Base-by-base conservation (phyloP, 192 early-diverging fungal species). In the Coemansia sp. region DNA sequence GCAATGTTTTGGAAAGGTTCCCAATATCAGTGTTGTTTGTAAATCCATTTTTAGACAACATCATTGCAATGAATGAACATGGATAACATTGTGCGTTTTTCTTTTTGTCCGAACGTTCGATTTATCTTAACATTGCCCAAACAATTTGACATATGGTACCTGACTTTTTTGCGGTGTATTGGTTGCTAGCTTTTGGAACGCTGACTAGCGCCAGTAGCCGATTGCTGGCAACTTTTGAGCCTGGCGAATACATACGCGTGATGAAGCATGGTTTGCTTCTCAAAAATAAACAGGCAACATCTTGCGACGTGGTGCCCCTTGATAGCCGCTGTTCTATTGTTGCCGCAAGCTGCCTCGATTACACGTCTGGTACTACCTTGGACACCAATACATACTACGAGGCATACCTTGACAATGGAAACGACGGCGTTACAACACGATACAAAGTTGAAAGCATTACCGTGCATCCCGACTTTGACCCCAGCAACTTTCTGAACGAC, bases 321-420 rank as follows among this genome's bases (percentile, higher is more conserved):
- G 45, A 67, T 25, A 55, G 27, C 52, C 22, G 29, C 14, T 11
- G 52, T 5, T 25, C 52, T 22, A 22, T 60, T 2, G 65, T 55
- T 6, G 50, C 58, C 9, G 58, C 65, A 19, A 49, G 44, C 28
- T 67, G 65, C 27, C 31, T 67, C 12, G 45, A 54, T 2, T 60
- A 33, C 12, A 30, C 27, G 6, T 10, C 44, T 4, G 58, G 29
- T n/a, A 44, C 43, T 10, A 60, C 11, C 6, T 21, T 60, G 6
- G 65, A 67, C 27, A 11, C 25, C 2, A 28, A 9, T 12, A 9
- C 44, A 24, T 42, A 47, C 3, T 60, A 67, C 45, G 32, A 60
- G 11, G 58, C 55, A 19, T 5, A 16, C n/a, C 52, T 48, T 9
- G 7, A 16, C 48, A 35, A 47, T 1, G 19, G 11, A 18, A 32